A percentile compares a stretch with the other conserved stretches of the same genome.
phyloP scores from a whole-genome alignment of 257 asterid species.

The Fraxinus quadrangulata region DNA sequence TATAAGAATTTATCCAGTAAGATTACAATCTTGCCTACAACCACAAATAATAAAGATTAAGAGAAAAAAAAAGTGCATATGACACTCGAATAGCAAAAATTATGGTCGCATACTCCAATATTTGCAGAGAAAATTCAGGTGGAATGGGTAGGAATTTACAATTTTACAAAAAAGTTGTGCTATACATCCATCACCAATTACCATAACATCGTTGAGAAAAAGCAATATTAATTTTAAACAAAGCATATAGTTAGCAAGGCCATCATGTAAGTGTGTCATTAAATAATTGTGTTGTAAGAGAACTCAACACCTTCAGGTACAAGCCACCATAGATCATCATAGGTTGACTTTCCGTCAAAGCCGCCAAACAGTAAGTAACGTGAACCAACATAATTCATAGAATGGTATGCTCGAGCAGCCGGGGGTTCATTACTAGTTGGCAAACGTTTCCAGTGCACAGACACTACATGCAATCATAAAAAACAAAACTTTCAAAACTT shows the following conservation, averaged over 20 bases:
- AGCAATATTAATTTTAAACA: not conserved
- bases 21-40: constrained; percentile 14
- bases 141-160: constrained; percentile 6
- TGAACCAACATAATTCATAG: constrained; percentile 77
- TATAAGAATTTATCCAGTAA: constrained; percentile 8
- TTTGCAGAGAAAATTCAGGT: constrained; percentile 5
- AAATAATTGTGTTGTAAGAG: constrained; percentile 4
- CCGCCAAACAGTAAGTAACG: constrained; percentile 90
- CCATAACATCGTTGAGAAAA: not conserved
- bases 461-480: constrained; percentile 47
- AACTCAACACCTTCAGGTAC: constrained; percentile 79
- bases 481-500: not conserved
- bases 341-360: constrained; percentile 92
- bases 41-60: not conserved
- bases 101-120: not conserved
- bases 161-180: not conserved
- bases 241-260: not conserved
- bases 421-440: constrained; percentile 79
- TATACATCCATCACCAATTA: not conserved
- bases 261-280: constrained; percentile 10
- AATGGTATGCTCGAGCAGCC: constrained; percentile 94
- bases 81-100: not conserved
- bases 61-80: not conserved
- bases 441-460: constrained; percentile 92
- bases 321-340: constrained; percentile 98